Conservation (phyloP, 2,329 filamentous ascomycete species). For the Sporothrix variecibatus region DNA sequence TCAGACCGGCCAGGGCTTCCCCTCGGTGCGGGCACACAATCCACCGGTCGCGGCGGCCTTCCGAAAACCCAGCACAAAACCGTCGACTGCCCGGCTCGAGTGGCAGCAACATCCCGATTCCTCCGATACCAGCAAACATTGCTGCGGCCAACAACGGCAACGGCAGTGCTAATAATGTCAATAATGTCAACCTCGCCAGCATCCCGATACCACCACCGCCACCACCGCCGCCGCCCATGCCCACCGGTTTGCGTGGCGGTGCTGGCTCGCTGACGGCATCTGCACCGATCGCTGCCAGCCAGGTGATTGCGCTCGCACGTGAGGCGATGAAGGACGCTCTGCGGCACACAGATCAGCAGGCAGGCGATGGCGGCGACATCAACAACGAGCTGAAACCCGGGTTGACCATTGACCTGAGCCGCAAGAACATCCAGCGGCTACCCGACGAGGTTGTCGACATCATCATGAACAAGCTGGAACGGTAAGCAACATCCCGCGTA, state of each 20-base stretch:
- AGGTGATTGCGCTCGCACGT: slow-evolving; percentile 66
- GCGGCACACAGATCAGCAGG: slow-evolving; percentile 65
- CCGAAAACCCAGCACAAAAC: slow-evolving; percentile 42
- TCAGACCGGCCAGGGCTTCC: slow-evolving; percentile 28
- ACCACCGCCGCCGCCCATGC: slow-evolving; percentile 44
- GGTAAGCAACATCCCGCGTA: no score
- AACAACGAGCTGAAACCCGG: slow-evolving; percentile 67
- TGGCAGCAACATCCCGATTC: slow-evolving; percentile 32
- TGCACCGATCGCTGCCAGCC: slow-evolving; percentile 58
- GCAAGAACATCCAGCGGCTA: slow-evolving; percentile 69
- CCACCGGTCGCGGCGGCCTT: slow-evolving; percentile 37
- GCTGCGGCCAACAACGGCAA: neutral
- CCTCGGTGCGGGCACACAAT: slow-evolving; percentile 26
- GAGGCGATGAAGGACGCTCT: slow-evolving; percentile 69
- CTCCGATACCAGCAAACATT: slow-evolving; percentile 32
- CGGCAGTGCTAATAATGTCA: no score
- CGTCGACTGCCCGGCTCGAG: slow-evolving; percentile 37
- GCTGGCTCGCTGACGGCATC: slow-evolving; percentile 49
- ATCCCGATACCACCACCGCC: slow-evolving; percentile 42
- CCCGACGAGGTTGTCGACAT: slow-evolving; percentile 75
- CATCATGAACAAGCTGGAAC: slow-evolving; percentile 72
- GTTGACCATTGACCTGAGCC: slow-evolving; percentile 76
- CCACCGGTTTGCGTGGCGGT: slow-evolving; percentile 49
- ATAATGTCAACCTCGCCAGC: slow-evolving; percentile 32
- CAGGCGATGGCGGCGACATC: slow-evolving; percentile 59